Conservation (phyloP, 495 filamentous ascomycete species). For the Tirmania nivea region DNA sequence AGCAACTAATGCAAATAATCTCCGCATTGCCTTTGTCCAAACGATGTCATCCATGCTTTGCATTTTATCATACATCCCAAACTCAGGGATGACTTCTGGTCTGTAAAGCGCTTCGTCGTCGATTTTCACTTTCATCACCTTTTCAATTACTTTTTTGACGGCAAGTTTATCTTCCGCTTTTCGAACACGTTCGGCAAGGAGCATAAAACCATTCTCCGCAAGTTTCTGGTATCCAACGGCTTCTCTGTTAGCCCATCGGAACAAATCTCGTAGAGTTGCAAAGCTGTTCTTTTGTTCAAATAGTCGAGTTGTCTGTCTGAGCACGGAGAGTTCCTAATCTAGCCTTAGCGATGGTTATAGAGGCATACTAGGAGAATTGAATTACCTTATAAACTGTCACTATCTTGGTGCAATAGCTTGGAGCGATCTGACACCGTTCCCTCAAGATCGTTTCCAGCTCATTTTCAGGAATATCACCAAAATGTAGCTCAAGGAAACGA, state of each 20-base stretch:
- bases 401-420: constrained; percentile 74
- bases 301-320: constrained; percentile 69
- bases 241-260: constrained; percentile 80
- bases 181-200: constrained; percentile 83
- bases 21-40: constrained; percentile 87
- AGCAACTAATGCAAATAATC: constrained; percentile 66
- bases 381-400: constrained; percentile 64
- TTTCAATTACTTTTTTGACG: constrained; percentile 75
- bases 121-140: constrained; percentile 71
- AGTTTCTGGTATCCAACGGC: constrained; percentile 73
- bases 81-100: constrained; percentile 28
- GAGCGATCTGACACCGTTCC: constrained; percentile 60
- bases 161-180: constrained; percentile 64
- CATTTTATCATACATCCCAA: constrained; percentile 27
- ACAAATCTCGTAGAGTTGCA: constrained; percentile 87
- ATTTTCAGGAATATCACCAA: constrained; percentile 90
- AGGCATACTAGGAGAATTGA: background rate
- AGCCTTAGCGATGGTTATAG: background rate
- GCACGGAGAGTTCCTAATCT: constrained; percentile 43
- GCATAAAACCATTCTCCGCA: constrained; percentile 83
- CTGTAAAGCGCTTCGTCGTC: constrained; percentile 53
- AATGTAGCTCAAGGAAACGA: constrained; percentile 90
- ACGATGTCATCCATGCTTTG: constrained; percentile 36
- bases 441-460: constrained; percentile 86
- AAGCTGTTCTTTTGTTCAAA: constrained; percentile 98